Conservation (phyloP, 176 grass and related monocot genomes). For the Cenchrus purpureus region DNA sequence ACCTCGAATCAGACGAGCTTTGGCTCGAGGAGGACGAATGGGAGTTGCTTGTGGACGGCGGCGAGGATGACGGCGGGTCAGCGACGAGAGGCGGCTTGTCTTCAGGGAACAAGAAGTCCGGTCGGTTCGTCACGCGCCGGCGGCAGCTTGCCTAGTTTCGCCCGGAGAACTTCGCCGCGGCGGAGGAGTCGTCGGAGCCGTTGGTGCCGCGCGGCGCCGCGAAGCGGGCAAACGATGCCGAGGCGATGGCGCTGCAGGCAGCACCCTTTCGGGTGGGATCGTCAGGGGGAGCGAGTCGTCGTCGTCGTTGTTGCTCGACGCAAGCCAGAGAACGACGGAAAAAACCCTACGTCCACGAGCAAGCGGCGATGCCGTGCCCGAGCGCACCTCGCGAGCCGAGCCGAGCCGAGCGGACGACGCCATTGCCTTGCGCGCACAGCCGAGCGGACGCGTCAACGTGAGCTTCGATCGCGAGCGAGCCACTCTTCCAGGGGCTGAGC, state of each 20-base stretch:
- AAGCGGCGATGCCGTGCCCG: too few species aligned
- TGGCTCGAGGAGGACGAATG: background rate
- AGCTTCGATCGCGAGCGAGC: too few species aligned
- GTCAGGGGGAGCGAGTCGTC: background rate
- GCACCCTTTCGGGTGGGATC: conserved; percentile 39
- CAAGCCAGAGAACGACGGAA: too few species aligned
- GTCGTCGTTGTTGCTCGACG: background rate
- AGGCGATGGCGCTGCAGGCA: background rate
- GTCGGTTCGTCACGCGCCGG: background rate
- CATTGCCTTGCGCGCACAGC: too few species aligned
- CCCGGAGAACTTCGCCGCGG: background rate
- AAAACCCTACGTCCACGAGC: too few species aligned
- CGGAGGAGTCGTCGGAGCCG: background rate
- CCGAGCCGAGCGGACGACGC: too few species aligned
- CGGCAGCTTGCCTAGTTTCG: background rate
- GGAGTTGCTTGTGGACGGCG: background rate
- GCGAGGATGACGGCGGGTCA: background rate
- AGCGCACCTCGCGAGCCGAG: too few species aligned
- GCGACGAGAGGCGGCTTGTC: background rate
- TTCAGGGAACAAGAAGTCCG: background rate
- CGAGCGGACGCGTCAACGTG: too few species aligned
- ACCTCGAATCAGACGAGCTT: background rate
- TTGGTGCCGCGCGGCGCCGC: background rate
- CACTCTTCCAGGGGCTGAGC: too few species aligned
- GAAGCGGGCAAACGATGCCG: conserved; percentile 18